phyloP scores from a whole-genome alignment of 345 rosid species.

The Euphorbia peplus region DNA sequence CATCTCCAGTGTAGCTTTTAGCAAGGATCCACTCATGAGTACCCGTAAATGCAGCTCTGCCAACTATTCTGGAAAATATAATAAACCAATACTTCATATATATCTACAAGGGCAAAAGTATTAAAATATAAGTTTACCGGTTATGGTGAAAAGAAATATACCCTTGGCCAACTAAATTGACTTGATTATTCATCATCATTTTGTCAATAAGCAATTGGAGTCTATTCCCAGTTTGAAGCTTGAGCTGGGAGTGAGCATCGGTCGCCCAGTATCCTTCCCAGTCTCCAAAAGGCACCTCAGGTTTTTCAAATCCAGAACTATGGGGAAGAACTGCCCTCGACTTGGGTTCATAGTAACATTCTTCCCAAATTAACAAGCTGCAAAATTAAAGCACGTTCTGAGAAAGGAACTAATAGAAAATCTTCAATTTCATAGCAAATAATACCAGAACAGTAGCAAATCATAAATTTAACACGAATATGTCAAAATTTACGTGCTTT shows the following conservation, averaged over 20 bases:
- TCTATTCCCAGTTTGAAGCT: conserved; percentile 37
- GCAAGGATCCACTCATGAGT: conserved; percentile 81
- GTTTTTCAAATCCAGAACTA: conserved; percentile 28
- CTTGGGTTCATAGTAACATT: conserved; percentile 49
- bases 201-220: conserved; percentile 55
- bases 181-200: conserved; percentile 75
- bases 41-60: conserved; percentile 88
- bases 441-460: not conserved
- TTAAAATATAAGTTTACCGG: conserved; percentile 5
- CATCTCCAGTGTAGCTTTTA: conserved; percentile 42
- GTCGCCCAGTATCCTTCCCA: conserved; percentile 39
- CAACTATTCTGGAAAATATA: conserved; percentile 58
- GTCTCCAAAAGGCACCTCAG: conserved; percentile 35
- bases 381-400: conserved; percentile 1
- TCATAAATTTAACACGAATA: conserved; percentile 13
- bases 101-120: not conserved
- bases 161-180: conserved; percentile 88
- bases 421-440: not conserved
- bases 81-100: conserved; percentile 11
- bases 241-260: conserved; percentile 29
- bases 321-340: conserved; percentile 28
- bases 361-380: conserved; percentile 97
- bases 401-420: not conserved
- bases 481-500: not conserved
- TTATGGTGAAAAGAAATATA: conserved; percentile 26